Conservation (phyloP, 148 eudicot genomes). For the Chenopodium berlandieri region DNA sequence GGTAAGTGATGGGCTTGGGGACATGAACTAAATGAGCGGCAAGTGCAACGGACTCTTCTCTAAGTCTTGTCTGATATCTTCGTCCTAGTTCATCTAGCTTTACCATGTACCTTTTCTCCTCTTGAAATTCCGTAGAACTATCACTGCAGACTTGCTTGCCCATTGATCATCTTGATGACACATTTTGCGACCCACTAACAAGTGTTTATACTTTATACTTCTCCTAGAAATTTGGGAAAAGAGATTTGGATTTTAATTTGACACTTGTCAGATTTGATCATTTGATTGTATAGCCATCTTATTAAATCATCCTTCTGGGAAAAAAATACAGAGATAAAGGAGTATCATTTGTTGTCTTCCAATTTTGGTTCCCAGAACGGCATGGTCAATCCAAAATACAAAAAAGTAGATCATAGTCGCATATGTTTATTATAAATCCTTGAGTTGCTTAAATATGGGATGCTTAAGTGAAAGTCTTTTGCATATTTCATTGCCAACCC, state of each 20-base stretch:
- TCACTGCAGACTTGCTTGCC: background rate
- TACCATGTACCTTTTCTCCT: background rate
- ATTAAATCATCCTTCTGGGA: background rate
- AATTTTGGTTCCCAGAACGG: background rate
- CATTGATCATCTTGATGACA: background rate
- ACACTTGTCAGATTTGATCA: background rate
- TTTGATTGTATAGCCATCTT: background rate
- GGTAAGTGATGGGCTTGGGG: background rate
- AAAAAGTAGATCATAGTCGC: background rate
- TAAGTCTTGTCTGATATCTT: background rate
- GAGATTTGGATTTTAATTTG: background rate
- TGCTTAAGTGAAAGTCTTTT: too few species aligned
- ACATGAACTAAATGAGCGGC: background rate
- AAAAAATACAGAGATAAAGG: background rate
- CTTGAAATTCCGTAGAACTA: background rate
- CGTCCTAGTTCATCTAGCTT: background rate
- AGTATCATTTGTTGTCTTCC: background rate
- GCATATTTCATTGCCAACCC: too few species aligned
- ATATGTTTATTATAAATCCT: too few species aligned
- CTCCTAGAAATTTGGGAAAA: background rate
- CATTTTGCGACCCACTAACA: background rate
- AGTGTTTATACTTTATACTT: background rate
- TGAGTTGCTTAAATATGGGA: too few species aligned
- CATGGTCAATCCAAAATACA: too few species aligned
- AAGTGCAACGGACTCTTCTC: background rate